Conservation (phyloP, 2,329 filamentous ascomycete species). For the Mycosphaerella sp. region DNA sequence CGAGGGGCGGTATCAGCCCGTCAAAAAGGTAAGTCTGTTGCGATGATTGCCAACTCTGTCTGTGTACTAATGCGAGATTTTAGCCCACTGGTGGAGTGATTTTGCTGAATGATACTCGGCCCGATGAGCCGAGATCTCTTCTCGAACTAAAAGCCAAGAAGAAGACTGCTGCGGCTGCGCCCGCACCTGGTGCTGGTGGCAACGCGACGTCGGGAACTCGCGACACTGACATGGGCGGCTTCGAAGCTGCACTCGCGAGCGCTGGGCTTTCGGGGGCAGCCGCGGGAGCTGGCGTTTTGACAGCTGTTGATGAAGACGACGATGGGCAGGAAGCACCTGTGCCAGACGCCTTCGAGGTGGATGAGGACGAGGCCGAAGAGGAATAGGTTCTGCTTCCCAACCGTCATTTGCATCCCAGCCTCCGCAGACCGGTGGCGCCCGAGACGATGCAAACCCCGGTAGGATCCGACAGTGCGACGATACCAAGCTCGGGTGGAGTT, state of each 20-base stretch:
- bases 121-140: constrained; percentile 68
- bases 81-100: constrained; percentile 91
- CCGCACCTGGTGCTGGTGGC: constrained; percentile 31
- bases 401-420: neutral
- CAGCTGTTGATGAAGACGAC: constrained; percentile 77
- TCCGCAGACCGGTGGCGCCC: neutral
- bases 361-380: constrained; percentile 52
- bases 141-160: constrained; percentile 94
- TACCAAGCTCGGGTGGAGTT: no score
- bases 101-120: constrained; percentile 77
- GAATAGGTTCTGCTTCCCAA: constrained; percentile 10
- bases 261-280: constrained; percentile 27
- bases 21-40: constrained; percentile 64
- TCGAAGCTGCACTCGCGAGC: constrained; percentile 9
- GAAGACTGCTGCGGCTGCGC: constrained; percentile 43
- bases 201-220: constrained; percentile 18
- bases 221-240: constrained; percentile 33
- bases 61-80: constrained; percentile 37
- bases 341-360: constrained; percentile 72
- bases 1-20: constrained; percentile 77
- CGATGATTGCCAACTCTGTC: neutral
- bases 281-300: constrained; percentile 65
- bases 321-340: constrained; percentile 64
- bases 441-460: neutral
- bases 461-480: no score